A percentile compares a stretch with the other conserved stretches of the same genome.
phyloP scores from a whole-genome alignment of 306 rosid species.

The Glycine latifolia region DNA sequence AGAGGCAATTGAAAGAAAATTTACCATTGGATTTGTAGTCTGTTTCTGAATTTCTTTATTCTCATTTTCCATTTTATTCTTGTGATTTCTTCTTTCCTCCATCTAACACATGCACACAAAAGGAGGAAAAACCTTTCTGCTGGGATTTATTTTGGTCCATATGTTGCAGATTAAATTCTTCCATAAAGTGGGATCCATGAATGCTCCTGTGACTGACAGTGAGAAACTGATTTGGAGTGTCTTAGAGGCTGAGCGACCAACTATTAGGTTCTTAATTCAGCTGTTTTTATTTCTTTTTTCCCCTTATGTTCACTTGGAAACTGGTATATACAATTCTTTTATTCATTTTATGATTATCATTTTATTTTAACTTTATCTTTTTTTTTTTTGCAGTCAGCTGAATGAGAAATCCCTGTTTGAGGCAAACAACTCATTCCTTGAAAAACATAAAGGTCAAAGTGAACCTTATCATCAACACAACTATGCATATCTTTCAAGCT shows the following conservation, averaged over 20 bases:
- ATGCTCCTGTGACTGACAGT: conserved; percentile 70
- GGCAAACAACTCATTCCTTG: conserved; percentile 77
- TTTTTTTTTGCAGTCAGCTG: conserved; percentile 68
- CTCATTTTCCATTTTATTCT: background rate
- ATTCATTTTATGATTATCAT: conserved; percentile 23
- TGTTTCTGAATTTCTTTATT: conserved; percentile 29
- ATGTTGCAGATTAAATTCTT: conserved; percentile 83
- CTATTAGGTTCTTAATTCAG: conserved; percentile 67
- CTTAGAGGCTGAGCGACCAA: conserved; percentile 86
- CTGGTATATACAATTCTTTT: conserved; percentile 1
- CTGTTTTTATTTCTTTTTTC: background rate
- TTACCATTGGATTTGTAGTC: background rate
- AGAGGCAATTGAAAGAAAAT: background rate
- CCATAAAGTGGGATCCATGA: conserved; percentile 75
- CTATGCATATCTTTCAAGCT: conserved; percentile 14
- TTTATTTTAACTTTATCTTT: conserved; percentile 37
- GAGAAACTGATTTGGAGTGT: conserved; percentile 92
- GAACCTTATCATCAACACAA: conserved; percentile 23
- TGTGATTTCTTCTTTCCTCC: conserved; percentile 10
- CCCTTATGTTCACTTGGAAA: background rate
- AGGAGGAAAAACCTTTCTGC: conserved; percentile 3
- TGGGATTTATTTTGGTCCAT: conserved; percentile 43
- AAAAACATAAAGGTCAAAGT: conserved; percentile 75
- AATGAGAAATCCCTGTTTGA: conserved; percentile 79
- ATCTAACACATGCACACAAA: background rate